Conservation (phyloP, 2,329 filamentous ascomycete species). For the Talaromyces pinophilus region DNA sequence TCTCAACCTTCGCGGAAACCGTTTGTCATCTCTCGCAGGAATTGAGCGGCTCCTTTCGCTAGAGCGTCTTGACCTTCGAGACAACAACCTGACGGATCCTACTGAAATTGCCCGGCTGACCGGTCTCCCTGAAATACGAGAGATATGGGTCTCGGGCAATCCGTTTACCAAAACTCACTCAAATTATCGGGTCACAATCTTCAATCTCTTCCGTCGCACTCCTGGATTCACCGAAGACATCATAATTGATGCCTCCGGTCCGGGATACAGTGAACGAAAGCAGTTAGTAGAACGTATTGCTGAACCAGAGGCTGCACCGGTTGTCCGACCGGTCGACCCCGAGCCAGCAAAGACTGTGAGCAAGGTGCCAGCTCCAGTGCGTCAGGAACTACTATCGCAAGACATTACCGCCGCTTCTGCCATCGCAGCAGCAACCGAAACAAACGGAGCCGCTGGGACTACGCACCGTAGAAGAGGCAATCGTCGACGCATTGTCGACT, state of each 20-base stretch:
- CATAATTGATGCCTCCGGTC: constrained; percentile 79
- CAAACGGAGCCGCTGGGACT: constrained; percentile 28
- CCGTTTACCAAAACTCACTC: constrained; percentile 86
- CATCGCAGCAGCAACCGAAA: constrained; percentile 11
- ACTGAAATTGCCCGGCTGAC: constrained; percentile 87
- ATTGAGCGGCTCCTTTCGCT: constrained; percentile 85
- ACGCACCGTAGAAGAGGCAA: constrained; percentile 52
- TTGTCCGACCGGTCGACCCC: constrained; percentile 68
- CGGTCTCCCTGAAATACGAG: constrained; percentile 83
- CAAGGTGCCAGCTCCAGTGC: constrained; percentile 41
- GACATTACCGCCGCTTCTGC: constrained; percentile 8
- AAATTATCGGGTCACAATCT: constrained; percentile 83
- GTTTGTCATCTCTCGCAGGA: constrained; percentile 81
- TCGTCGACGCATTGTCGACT: constrained; percentile 60
- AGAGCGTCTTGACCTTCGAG: constrained; percentile 85
- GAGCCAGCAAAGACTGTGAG: constrained; percentile 66
- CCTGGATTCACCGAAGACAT: constrained; percentile 91
- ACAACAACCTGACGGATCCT: constrained; percentile 88
- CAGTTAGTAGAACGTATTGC: constrained; percentile 79
- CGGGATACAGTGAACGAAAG: constrained; percentile 81
- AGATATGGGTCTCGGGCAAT: constrained; percentile 91
- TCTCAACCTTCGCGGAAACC: constrained; percentile 85
- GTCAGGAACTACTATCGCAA: constrained; percentile 24
- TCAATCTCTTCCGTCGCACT: constrained; percentile 90
- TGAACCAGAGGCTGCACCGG: constrained; percentile 72